These are phyloP conservation scores for Xylariomycetidae sp. DNA, from an alignment of 2,329 filamentous ascomycete genomes.

Conservation along the genomic window DNA sequence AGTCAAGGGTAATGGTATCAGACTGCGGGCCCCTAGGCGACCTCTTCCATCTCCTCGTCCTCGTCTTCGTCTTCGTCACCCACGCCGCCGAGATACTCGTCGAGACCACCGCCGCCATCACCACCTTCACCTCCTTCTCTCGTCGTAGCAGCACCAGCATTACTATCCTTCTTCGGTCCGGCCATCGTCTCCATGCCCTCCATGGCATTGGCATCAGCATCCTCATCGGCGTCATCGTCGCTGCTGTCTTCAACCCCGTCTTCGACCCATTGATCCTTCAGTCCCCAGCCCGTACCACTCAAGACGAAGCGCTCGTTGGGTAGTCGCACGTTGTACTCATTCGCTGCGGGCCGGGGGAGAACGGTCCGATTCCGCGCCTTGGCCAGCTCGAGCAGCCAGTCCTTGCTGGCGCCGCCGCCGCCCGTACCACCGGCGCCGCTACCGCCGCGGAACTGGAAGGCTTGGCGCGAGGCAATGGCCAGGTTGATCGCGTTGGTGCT, in stretches of 20 bases:
- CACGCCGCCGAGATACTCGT: constrained; percentile 52
- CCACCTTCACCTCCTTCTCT: constrained; percentile 42
- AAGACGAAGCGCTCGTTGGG: constrained; percentile 66
- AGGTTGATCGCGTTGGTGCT: constrained; percentile 64
- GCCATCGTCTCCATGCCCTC: constrained; percentile 39
- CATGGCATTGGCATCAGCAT: constrained; percentile 42
- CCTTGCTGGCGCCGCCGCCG: constrained; percentile 58
- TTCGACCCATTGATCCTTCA: constrained; percentile 55
- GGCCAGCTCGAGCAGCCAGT: constrained; percentile 73
- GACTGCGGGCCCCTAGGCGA: no score
- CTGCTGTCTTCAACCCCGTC: constrained; percentile 35
- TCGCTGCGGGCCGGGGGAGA: constrained; percentile 57
- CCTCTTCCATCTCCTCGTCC: constrained; percentile 52
- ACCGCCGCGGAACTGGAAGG: constrained; percentile 63
- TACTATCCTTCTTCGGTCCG: constrained; percentile 17
- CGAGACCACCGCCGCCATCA: constrained; percentile 46
- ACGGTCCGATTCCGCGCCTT: constrained; percentile 63
- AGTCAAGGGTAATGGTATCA: no score
- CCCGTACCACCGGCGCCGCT: constrained; percentile 37
- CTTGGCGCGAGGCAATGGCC: constrained; percentile 65
- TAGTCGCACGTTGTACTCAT: constrained; percentile 64
- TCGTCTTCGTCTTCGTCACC: constrained; percentile 50
- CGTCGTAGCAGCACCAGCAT: constrained; percentile 4
- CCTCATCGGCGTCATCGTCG: constrained; percentile 35
- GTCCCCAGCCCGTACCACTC: constrained; percentile 60